phyloP scores from a whole-genome alignment of 2,329 filamentous ascomycete species.

The Fusarium armeniacum region DNA sequence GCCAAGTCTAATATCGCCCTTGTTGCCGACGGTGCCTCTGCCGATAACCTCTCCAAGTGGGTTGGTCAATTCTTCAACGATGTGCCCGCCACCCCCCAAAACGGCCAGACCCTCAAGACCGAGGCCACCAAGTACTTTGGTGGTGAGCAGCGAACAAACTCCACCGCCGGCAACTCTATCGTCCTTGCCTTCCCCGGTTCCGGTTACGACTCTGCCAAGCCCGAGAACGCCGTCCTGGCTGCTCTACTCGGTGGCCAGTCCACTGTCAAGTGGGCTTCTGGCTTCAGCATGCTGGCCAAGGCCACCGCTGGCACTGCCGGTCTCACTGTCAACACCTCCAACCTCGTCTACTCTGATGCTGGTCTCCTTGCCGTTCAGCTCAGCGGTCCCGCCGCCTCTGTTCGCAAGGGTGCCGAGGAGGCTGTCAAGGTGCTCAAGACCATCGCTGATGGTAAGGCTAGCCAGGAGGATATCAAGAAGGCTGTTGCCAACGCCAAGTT shows the following conservation, averaged over 20 bases:
- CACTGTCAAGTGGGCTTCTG: constrained; percentile 94
- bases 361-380: constrained; percentile 90
- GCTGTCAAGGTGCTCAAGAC: constrained; percentile 86
- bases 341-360: constrained; percentile 91
- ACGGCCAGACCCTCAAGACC: constrained; percentile 68
- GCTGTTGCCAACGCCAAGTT: constrained; percentile 95
- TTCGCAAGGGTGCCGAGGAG: constrained; percentile 80
- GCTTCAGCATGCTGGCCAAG: constrained; percentile 92
- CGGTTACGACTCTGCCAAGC: constrained; percentile 85
- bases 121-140: constrained; percentile 88
- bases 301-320: constrained; percentile 75
- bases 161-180: constrained; percentile 82
- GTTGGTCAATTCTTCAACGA: constrained; percentile 91
- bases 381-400: constrained; percentile 78
- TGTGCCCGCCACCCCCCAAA: constrained; percentile 68
- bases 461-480: constrained; percentile 90
- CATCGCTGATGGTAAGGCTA: constrained; percentile 80
- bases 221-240: constrained; percentile 88
- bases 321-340: constrained; percentile 79
- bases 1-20: constrained; percentile 91
- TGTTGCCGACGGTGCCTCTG: constrained; percentile 87
- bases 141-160: constrained; percentile 91
- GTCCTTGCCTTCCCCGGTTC: constrained; percentile 95
- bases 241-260: constrained; percentile 91
- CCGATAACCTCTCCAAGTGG: constrained; percentile 86